Evolutionary conservation across 1,139 yeast genomes (phyloP).

Genomic region (Lodderomyces pseudojiufengensis): DNA sequence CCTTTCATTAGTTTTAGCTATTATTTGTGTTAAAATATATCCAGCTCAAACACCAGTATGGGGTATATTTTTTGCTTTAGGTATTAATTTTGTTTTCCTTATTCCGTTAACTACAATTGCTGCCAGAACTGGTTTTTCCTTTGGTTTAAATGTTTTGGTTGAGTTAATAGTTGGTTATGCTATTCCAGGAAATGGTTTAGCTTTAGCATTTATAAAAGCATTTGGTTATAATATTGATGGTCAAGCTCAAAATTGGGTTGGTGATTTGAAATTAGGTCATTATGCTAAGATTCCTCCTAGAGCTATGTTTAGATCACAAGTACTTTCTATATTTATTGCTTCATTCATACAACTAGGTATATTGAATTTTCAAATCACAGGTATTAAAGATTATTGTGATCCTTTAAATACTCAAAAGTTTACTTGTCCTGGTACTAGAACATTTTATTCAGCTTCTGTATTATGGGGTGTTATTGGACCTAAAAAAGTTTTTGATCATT

Average conservation of each 20-base stretch:
- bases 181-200: slow-evolving; percentile 58
- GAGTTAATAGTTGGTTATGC: slow-evolving; percentile 62
- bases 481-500: slow-evolving; percentile 44
- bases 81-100: slow-evolving; percentile 51
- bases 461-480: slow-evolving; percentile 73
- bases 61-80: slow-evolving; percentile 56
- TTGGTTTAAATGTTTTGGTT: slow-evolving; percentile 55
- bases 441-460: slow-evolving; percentile 52
- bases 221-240: slow-evolving; percentile 56
- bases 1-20: slow-evolving; percentile 46
- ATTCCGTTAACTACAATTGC: slow-evolving; percentile 51
- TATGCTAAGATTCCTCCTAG: slow-evolving; percentile 62
- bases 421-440: slow-evolving; percentile 46
- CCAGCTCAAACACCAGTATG: slow-evolving; percentile 52
- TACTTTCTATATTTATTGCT: slow-evolving; percentile 39
- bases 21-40: slow-evolving; percentile 44
- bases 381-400: slow-evolving; percentile 44
- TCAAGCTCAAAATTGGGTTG: slow-evolving; percentile 53
- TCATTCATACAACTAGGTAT: slow-evolving; percentile 51
- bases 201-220: slow-evolving; percentile 55
- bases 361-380: slow-evolving; percentile 49
- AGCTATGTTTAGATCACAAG: slow-evolving; percentile 56
- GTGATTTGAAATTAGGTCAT: slow-evolving; percentile 57
- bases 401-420: slow-evolving; percentile 40
- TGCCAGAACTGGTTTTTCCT: slow-evolving; percentile 47